Evolutionary conservation across 768 basidiomycete species (phyloP).

Genomic region (Macrolepiota dolichaula): DNA sequence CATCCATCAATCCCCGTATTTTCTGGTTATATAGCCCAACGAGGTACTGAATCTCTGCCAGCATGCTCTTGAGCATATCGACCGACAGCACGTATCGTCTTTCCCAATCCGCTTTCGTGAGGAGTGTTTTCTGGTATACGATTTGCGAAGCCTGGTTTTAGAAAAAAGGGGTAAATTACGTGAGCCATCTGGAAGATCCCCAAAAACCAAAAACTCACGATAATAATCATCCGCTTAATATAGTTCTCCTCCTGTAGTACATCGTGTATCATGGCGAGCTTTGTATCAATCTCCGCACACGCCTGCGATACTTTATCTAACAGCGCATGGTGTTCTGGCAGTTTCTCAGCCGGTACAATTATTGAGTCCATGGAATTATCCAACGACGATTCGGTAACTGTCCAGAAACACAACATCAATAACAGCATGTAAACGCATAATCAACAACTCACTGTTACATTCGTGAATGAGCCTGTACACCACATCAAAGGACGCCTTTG

Average conservation of each 20-base stretch:
- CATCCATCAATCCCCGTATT: constrained; percentile 10
- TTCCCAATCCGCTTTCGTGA: constrained; percentile 11
- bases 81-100: constrained; percentile 11
- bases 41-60: constrained; percentile 11
- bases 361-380: constrained; percentile 10
- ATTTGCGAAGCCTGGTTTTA: constrained; percentile 7
- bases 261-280: constrained; percentile 13
- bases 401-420: neutral
- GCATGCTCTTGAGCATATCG: constrained; percentile 10
- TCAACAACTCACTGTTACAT: constrained; percentile 9
- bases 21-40: constrained; percentile 10
- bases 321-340: constrained; percentile 11
- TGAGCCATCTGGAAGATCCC: neutral
- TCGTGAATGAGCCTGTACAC: constrained; percentile 6
- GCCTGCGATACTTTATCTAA: constrained; percentile 12
- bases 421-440: neutral
- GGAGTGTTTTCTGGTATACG: constrained; percentile 9
- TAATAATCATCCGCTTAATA: constrained; percentile 12
- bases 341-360: constrained; percentile 9
- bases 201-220: neutral
- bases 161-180: neutral
- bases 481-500: constrained; percentile 10
- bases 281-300: constrained; percentile 10
- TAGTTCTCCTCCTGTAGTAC: constrained; percentile 11
- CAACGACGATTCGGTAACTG: constrained; percentile 5